Base-by-base conservation (phyloP, 805 yeast genomes). In the Saccharomyces jurei region DNA sequence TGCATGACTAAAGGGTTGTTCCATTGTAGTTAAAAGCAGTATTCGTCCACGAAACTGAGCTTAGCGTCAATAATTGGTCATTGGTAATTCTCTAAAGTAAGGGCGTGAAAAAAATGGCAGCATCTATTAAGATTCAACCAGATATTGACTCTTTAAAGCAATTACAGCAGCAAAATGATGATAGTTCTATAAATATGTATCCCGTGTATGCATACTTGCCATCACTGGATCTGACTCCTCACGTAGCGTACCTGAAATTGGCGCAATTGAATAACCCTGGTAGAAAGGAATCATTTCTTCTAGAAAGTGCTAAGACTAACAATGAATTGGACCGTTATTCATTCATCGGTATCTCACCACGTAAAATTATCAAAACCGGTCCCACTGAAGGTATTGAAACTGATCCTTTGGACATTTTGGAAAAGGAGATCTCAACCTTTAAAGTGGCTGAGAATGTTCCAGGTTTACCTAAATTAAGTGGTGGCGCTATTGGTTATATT, bases 401-500 rank as follows among this genome's bases (percentile, higher is more conserved):
- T 27, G 99, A 94, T 70, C 99, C 99, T 0, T 76, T 94, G 56
- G 69, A 72, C 2, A 65, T 86, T 3, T 76, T 94, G 58, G 96
- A 94, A 67, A 60, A 80, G 48, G 97, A 92, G 67, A 76, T 94
- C 74, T 70, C 74, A 9, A 70, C 76, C 46, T 81, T 79, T 64
- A 80, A 76, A 53, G 89, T 88, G 64, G 89, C 91, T 1, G 83
- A 81, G 61, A 69, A 70, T 47, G 73, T 89, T 51, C 95, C 96
- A 0, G 95, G 96, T 46, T 74, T 91, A 50, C 89, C 96, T 13
- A 81, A 79, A 58, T 74, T 90, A 55, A 84, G 91, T 62, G 99
- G 99, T 55, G 99, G 99, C 59, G 98, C 98, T 5, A 80, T 92
- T 53, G 99, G 99, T 1, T 94, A 90, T 68, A 83, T 94, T 48